phyloP scores from a whole-genome alignment of 768 basidiomycete genomes.

The Agrocybe pediades region DNA sequence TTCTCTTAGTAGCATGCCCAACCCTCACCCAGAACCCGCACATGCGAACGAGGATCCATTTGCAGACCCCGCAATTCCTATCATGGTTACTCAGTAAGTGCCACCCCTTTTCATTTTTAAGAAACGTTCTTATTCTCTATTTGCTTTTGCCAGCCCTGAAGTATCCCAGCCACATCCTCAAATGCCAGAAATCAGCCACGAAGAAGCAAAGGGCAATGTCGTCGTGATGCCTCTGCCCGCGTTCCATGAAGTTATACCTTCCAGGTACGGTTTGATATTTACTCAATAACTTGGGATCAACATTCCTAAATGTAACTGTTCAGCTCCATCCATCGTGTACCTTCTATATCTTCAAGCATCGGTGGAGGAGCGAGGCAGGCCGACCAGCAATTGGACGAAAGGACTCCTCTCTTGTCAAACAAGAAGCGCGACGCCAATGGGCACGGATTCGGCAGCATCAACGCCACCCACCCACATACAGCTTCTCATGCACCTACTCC shows the following conservation, averaged over 20 bases:
- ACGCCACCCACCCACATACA: not conserved
- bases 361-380: conserved; percentile 7
- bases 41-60: conserved; percentile 30
- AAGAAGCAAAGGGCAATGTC: conserved; percentile 28
- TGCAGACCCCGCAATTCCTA: conserved; percentile 27
- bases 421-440: conserved; percentile 7
- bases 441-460: too few relatives aligned
- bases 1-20: conserved; percentile 15
- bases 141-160: conserved; percentile 18
- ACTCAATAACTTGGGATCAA: not conserved
- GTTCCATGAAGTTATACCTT: conserved; percentile 38
- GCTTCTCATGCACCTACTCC: conserved; percentile 3
- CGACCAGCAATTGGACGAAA: conserved; percentile 19
- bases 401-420: conserved; percentile 22
- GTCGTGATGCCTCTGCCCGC: conserved; percentile 43
- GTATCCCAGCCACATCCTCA: conserved; percentile 17
- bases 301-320: not conserved
- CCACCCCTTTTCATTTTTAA: conserved; percentile 18
- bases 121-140: not conserved
- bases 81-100: conserved; percentile 23
- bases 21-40: conserved; percentile 18
- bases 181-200: conserved; percentile 21
- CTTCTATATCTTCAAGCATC: conserved; percentile 21
- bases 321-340: conserved; percentile 23
- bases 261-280: conserved; percentile 18